Conservation (phyloP, 164 flowering plant species). For the Chloranthus sessilifolius region DNA sequence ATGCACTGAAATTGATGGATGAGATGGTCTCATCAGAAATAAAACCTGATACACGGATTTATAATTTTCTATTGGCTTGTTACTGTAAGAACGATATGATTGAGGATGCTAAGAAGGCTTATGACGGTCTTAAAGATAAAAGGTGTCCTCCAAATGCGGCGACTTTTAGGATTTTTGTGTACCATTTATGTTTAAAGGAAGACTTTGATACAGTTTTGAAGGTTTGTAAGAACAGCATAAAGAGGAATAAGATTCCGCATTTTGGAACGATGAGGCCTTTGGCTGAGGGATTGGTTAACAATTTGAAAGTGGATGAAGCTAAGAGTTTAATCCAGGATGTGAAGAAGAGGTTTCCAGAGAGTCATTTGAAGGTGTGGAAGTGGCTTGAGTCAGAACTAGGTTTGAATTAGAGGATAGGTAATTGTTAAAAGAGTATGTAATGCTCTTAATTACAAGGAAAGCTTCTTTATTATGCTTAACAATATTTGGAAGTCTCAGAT, state of each 20-base stretch:
- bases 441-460: too few species aligned
- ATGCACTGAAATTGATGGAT: slow-evolving; percentile 44
- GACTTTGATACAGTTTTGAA: slow-evolving; percentile 36
- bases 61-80: slow-evolving; percentile 53
- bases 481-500: too few species aligned
- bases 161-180: slow-evolving; percentile 54
- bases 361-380: slow-evolving; percentile 47
- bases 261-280: slow-evolving; percentile 46
- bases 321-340: slow-evolving; percentile 44
- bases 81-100: slow-evolving; percentile 47
- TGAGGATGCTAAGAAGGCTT: slow-evolving; percentile 67
- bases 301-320: slow-evolving; percentile 38
- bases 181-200: slow-evolving; percentile 39
- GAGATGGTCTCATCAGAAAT: slow-evolving; percentile 54
- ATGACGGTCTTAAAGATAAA: slow-evolving; percentile 35
- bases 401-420: too few species aligned
- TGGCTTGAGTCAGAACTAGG: slow-evolving; percentile 52
- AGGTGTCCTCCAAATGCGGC: slow-evolving; percentile 60
- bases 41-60: slow-evolving; percentile 54
- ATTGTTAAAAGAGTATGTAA: too few species aligned
- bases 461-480: too few species aligned
- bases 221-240: slow-evolving; percentile 60
- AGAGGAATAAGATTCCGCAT: slow-evolving; percentile 52
- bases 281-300: slow-evolving; percentile 60
- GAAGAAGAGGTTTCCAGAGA: slow-evolving; percentile 57